Conservation (phyloP, 1,284 basidiomycete species). For the Pulchroboletus neoregius region DNA sequence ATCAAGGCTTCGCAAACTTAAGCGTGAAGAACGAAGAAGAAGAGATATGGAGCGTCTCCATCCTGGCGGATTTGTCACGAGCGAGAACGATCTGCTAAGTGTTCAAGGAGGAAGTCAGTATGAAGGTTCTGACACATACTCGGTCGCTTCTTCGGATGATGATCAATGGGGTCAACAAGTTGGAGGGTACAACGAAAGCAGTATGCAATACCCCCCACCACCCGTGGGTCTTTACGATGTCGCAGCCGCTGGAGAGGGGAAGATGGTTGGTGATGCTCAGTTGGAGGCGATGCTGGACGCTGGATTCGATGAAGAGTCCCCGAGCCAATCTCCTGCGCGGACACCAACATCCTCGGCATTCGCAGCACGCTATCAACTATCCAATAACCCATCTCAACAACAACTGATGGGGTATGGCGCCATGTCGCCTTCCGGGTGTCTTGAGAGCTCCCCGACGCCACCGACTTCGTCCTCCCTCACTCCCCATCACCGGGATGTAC, state of each 20-base stretch:
- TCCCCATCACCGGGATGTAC: slow-evolving; percentile 36
- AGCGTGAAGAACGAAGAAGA: slow-evolving; percentile 83
- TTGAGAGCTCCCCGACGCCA: slow-evolving; percentile 34
- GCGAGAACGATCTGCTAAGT: slow-evolving; percentile 57
- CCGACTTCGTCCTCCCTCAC: slow-evolving; percentile 45
- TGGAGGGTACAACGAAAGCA: slow-evolving; percentile 85
- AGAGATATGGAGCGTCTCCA: slow-evolving; percentile 75
- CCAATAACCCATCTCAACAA: slow-evolving; percentile 47
- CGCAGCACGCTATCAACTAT: slow-evolving; percentile 56
- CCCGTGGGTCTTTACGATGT: slow-evolving; percentile 64
- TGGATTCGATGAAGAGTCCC: slow-evolving; percentile 67
- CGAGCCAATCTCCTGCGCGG: slow-evolving; percentile 34
- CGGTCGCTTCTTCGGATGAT: slow-evolving; percentile 83
- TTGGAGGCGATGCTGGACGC: slow-evolving; percentile 85
- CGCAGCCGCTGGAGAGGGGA: slow-evolving; percentile 37
- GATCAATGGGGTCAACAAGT: slow-evolving; percentile 90
- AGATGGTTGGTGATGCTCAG: slow-evolving; percentile 69
- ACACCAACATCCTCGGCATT: slow-evolving; percentile 39
- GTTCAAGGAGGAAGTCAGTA: slow-evolving; percentile 61
- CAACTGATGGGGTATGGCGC: slow-evolving; percentile 53
- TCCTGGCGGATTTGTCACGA: slow-evolving; percentile 60
- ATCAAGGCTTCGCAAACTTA: slow-evolving; percentile 88
- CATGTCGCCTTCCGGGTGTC: slow-evolving; percentile 48
- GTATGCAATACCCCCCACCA: slow-evolving; percentile 73
- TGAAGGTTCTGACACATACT: slow-evolving; percentile 71